Evolutionary conservation across 2,329 filamentous ascomycete species (phyloP).

Genomic region (Xylariales sp.): DNA sequence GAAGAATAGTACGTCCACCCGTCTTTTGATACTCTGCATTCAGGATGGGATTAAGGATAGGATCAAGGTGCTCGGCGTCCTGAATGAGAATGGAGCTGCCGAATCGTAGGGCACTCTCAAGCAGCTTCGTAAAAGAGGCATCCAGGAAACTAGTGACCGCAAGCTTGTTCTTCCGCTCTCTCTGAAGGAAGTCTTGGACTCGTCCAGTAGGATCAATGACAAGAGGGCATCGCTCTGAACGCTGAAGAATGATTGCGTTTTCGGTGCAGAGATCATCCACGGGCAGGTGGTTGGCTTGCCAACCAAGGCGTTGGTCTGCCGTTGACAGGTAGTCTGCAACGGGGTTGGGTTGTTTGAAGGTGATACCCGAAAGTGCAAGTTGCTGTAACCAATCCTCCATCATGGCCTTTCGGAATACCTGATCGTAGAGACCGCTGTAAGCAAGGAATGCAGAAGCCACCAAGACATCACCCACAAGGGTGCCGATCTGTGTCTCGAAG

Average conservation of each 20-base stretch:
- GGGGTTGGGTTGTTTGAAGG: constrained; percentile 89
- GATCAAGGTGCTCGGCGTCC: constrained; percentile 94
- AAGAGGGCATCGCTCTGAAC: constrained; percentile 96
- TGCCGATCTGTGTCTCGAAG: constrained; percentile 96
- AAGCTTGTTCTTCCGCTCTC: constrained; percentile 88
- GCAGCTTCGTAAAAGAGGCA: constrained; percentile 94
- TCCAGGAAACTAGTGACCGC: constrained; percentile 98
- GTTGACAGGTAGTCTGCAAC: constrained; percentile 96
- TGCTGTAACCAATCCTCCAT: constrained; percentile 97
- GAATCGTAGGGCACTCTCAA: constrained; percentile 94
- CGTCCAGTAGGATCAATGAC: constrained; percentile 97
- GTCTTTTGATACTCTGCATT: constrained; percentile 99
- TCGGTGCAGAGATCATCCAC: constrained; percentile 98
- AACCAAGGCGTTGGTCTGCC: constrained; percentile 88
- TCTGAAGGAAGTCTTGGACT: constrained; percentile 90
- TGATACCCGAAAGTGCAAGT: constrained; percentile 85
- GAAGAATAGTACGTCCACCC: constrained; percentile 93
- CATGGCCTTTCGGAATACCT: constrained; percentile 97
- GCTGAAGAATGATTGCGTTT: constrained; percentile 94
- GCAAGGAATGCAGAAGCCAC: constrained; percentile 96
- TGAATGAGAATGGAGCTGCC: constrained; percentile 98
- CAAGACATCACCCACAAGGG: constrained; percentile 90
- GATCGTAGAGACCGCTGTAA: constrained; percentile 95
- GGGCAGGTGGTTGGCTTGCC: constrained; percentile 90
- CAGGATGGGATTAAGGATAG: constrained; percentile 94